Evolutionary conservation across 768 basidiomycete species (phyloP).

Genomic region (Tulasnella sp.): DNA sequence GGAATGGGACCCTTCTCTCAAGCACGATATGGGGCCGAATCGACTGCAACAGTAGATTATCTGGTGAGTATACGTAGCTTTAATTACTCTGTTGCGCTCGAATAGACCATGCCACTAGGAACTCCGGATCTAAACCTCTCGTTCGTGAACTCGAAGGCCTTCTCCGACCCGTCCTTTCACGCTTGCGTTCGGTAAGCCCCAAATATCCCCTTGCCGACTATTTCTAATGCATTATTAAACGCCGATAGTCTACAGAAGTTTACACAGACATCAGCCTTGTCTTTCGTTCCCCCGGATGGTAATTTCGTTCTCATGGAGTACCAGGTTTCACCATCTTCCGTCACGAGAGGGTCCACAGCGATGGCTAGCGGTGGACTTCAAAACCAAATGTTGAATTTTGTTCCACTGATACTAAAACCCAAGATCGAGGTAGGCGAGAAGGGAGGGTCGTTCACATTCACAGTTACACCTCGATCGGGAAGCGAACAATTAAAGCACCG

Average conservation of each 20-base stretch:
- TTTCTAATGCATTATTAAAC: slow-evolving; percentile 10
- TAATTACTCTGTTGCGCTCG: slow-evolving; percentile 34
- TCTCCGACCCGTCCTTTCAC: slow-evolving; percentile 83
- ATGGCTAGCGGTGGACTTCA: slow-evolving; percentile 34
- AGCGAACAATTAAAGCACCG: slow-evolving; percentile 21
- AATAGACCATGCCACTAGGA: slow-evolving; percentile 41
- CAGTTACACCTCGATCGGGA: slow-evolving; percentile 52
- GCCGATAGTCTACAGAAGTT: slow-evolving; percentile 67
- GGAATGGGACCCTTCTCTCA: slow-evolving; percentile 32
- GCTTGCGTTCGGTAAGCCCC: slow-evolving; percentile 76
- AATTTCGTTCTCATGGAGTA: slow-evolving; percentile 82
- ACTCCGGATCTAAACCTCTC: slow-evolving; percentile 83
- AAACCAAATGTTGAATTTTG: slow-evolving; percentile 33
- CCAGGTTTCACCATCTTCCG: slow-evolving; percentile 45
- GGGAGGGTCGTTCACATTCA: slow-evolving; percentile 61
- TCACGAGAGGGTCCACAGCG: slow-evolving; percentile 44
- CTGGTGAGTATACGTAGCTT: slow-evolving; percentile 48
- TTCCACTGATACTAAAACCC: slow-evolving; percentile 41
- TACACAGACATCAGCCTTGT: slow-evolving; percentile 61
- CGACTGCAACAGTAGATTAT: slow-evolving; percentile 51
- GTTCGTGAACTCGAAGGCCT: slow-evolving; percentile 68
- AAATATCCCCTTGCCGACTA: background rate
- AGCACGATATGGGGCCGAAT: slow-evolving; percentile 34
- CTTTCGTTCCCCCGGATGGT: slow-evolving; percentile 93
- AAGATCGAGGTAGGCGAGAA: slow-evolving; percentile 41